Conservation (phyloP, 1,284 basidiomycete species). For the Boletus mariae region DNA sequence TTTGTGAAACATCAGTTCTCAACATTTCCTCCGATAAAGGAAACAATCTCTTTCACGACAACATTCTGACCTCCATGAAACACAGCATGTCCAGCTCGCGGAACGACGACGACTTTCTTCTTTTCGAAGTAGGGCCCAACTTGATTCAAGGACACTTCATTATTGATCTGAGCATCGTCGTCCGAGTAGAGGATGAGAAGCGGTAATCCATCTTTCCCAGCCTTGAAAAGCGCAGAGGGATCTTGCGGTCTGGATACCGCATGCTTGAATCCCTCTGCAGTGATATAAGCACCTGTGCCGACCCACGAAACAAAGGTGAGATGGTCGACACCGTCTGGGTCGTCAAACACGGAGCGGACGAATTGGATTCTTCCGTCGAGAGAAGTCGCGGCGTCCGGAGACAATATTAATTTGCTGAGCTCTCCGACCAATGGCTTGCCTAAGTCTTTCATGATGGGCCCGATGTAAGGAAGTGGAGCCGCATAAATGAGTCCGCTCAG, state of each 20-base stretch:
- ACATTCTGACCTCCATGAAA: slow-evolving; percentile 2
- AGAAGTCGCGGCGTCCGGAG: neutral
- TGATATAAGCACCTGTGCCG: neutral
- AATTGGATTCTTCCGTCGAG: slow-evolving; percentile 5
- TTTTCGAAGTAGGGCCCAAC: neutral
- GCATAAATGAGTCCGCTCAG: slow-evolving; percentile 6
- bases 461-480: slow-evolving; percentile 5
- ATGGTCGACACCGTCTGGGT: slow-evolving; percentile 7
- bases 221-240: neutral
- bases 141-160: slow-evolving; percentile 1
- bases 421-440: slow-evolving; percentile 1
- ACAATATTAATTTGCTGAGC: neutral
- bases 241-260: neutral
- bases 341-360: slow-evolving; percentile 1
- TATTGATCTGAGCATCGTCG: slow-evolving; percentile 7
- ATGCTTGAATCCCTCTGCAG: neutral
- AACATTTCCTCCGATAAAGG: slow-evolving; percentile 3
- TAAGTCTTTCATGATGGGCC: slow-evolving; percentile 4
- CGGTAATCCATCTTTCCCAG: neutral
- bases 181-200: slow-evolving; percentile 1
- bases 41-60: slow-evolving; percentile 7
- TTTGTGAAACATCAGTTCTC: neutral
- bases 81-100: slow-evolving; percentile 5
- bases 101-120: slow-evolving; percentile 2
- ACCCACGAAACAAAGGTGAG: slow-evolving; percentile 4